Base-by-base conservation (phyloP, 164 flowering plant species). In the Annona squamosa region DNA sequence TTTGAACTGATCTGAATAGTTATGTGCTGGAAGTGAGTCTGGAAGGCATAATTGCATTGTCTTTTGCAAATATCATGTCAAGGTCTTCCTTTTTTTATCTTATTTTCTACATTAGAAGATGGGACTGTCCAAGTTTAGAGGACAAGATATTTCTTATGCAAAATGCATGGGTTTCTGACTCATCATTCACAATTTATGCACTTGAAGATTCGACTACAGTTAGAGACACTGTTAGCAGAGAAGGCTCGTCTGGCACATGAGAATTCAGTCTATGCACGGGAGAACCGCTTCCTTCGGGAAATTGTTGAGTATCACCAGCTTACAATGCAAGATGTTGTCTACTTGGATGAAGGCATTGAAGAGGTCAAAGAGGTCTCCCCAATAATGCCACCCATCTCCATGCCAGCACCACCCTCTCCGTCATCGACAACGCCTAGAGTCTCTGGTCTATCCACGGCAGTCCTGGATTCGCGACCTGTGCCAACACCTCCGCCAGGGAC, bases 301-400 rank as follows among this genome's bases (percentile, higher is more conserved):
- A 85, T 94, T 57, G 97, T 94, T 1, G 98, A 94, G 72, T 94
- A 90, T 77, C 98, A 94, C 72, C 98, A 94, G 69, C 90, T 94
- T 18, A 92, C 94, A 3, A 94, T 94, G 98, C 97, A 94, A 81
- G 97, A 92, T 76, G 87, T 94, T 42, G 97, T 91, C 10, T 92
- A 91, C 77, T 63, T 94, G 70, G 97, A 94, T 66, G 97, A 94
- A 69, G 91, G 92, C 4, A 86, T 74, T 46, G 97, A 94, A 81
- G 97, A 92, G 82, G 99, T 90, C 45, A 84, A 91, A 41, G 90
- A 92, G 77, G 92, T 91, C 42, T 81, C 79, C 67, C 90, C 88
- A 37, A 73, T 83, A 19, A 26, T 26, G 37, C 67, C 88, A 63
- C 42, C 43, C 2, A 37, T 64, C 42, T 44, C 68, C 46, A 43